Percentiles rank a stretch among this genome's conserved stretches.
Conservation (phyloP, 2,329 filamentous ascomycete species). For the Coniochaeta sp. region DNA sequence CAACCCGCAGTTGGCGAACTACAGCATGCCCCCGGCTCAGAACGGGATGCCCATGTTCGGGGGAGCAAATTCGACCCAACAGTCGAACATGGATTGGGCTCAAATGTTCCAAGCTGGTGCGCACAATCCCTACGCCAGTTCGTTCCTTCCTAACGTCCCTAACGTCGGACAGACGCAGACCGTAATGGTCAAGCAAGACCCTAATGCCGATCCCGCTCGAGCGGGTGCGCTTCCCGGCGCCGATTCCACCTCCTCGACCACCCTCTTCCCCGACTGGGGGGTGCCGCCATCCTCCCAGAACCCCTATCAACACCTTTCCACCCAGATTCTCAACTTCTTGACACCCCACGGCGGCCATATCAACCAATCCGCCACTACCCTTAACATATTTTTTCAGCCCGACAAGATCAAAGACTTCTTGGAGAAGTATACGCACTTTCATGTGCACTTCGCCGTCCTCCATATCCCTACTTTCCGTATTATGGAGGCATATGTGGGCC, state of each 20-base stretch:
- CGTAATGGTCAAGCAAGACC: constrained; percentile 57
- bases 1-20: constrained; percentile 56
- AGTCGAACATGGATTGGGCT: constrained; percentile 65
- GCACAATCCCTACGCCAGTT: constrained; percentile 58
- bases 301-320: constrained; percentile 46
- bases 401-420: constrained; percentile 66
- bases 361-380: constrained; percentile 41
- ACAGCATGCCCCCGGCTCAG: constrained; percentile 53
- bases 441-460: constrained; percentile 66
- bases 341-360: constrained; percentile 49
- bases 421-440: constrained; percentile 64
- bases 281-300: constrained; percentile 37
- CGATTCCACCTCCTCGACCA: constrained; percentile 33
- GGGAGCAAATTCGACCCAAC: constrained; percentile 53
- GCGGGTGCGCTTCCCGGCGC: constrained; percentile 36
- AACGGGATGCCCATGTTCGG: constrained; percentile 60
- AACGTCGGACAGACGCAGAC: constrained; percentile 63
- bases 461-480: constrained; percentile 67
- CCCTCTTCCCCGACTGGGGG: constrained; percentile 44
- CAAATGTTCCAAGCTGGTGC: constrained; percentile 71
- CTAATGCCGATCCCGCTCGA: constrained; percentile 46
- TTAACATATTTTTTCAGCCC: constrained; percentile 56
- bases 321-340: constrained; percentile 50
- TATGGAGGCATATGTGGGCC: constrained; percentile 56
- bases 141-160: constrained; percentile 58